phyloP scores from a whole-genome alignment of 2,329 filamentous ascomycete species.

The Verticillium klebahnii region DNA sequence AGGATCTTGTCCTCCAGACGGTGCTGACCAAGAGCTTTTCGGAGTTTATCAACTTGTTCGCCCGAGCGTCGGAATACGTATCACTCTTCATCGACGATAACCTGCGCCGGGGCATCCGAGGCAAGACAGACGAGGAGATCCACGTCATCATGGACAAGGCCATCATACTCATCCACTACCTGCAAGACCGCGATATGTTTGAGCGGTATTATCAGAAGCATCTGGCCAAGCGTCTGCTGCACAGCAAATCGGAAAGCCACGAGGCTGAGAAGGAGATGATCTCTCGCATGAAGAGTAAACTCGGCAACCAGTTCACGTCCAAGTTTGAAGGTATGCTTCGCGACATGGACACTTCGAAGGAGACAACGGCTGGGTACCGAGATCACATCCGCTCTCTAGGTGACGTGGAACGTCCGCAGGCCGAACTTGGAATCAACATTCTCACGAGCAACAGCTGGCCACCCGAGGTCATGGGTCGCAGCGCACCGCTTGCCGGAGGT shows the following conservation, averaged over 20 bases:
- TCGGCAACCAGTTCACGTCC: conserved; percentile 88
- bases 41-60: conserved; percentile 90
- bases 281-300: conserved; percentile 91
- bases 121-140: conserved; percentile 84
- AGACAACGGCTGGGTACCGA: conserved; percentile 74
- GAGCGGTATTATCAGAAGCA: conserved; percentile 99
- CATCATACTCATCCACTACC: conserved; percentile 79
- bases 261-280: conserved; percentile 97
- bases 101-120: conserved; percentile 87
- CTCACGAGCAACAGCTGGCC: conserved; percentile 96
- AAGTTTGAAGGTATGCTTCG: conserved; percentile 98
- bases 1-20: conserved; percentile 74
- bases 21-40: conserved; percentile 82
- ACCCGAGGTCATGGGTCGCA: conserved; percentile 73
- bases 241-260: conserved; percentile 83
- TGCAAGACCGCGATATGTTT: conserved; percentile 90
- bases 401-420: conserved; percentile 51
- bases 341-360: conserved; percentile 84
- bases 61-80: conserved; percentile 81
- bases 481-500: conserved; percentile 45
- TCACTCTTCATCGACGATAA: conserved; percentile 97
- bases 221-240: conserved; percentile 78
- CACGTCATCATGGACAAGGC: conserved; percentile 84
- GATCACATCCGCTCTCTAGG: conserved; percentile 54
- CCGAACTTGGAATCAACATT: conserved; percentile 80